Base-by-base conservation (phyloP, 2,329 filamentous ascomycete species). In the Pseudocercospora fuligena region DNA sequence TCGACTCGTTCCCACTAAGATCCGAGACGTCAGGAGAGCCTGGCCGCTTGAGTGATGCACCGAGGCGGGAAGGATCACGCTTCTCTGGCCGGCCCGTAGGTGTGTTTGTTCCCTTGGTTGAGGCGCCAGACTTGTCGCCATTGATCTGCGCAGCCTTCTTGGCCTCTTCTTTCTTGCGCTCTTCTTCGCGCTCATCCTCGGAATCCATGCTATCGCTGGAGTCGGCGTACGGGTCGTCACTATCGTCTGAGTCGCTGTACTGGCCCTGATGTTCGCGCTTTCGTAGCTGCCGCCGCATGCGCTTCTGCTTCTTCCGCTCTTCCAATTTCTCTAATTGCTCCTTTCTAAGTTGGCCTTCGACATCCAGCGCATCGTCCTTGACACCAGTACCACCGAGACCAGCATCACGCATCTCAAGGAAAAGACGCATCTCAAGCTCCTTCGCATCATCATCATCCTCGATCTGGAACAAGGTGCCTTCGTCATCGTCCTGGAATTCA, bases 21-120 rank as follows among this genome's bases (percentile, higher is more conserved):
- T 98, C 94, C 1, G 93, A 97, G 33, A 92, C 85, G 70, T 94
- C 91, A 2, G 94, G 93, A 16, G 93, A 97, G 19, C 93, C 93
- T 33, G 92, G 87, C 31, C 94, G 89, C 82, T 97, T 97, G 61
- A 94, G 86, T 3, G 83, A 78, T 33, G 86, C 75, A 2, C 77
- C 75, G 69, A 85, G 85, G 16, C 83, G 74, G 72, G 88, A 84
- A 4, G 75, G 78, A 69, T 84, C 81, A 70, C 87, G 87, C 60
- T 82, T 77, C 72, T 83, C 84, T 56, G 81, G 80, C 33, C 85
- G 84, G 43, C 87, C 87, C 33, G 85, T 88, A 1, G 89, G 89
- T 2, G 89, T 90, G 72, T 85, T 92, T 43, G 86, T 88, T 29
- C 92, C 92, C 78, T 92, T 94, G 0, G 88, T 86, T 0, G 88